Base-by-base conservation (phyloP, 2,329 filamentous ascomycete genomes). In the Rosellinia necatrix region DNA sequence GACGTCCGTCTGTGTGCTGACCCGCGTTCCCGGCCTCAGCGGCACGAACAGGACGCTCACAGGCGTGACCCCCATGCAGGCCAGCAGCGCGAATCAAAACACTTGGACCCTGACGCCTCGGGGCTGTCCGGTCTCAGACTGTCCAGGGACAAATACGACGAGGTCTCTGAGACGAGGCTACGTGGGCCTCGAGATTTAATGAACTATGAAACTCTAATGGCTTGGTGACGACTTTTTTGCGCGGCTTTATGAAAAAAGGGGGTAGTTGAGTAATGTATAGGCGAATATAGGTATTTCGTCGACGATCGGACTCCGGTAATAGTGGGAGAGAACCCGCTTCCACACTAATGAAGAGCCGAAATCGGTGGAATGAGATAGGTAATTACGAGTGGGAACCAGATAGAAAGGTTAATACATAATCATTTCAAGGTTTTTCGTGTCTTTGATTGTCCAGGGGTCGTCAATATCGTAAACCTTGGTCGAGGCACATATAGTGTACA, bases 11-110 rank as follows among this genome's bases (percentile, higher is more conserved):
- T n/a, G n/a, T n/a, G n/a, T n/a, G n/a, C n/a, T n/a, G n/a, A n/a
- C n/a, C n/a, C n/a, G n/a, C n/a, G n/a, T n/a, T n/a, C n/a, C n/a
- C n/a, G n/a, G n/a, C n/a, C n/a, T n/a, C n/a, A n/a, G n/a, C n/a
- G 32, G 43, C 41, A 8, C 40, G 15, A 32, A n/a, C 12, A 49
- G 38, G 32, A 60, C 42, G 3, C 53, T 62, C 37, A 53, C 44
- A n/a, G 60, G 35, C 13, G 47, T 49, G 15, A 60, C 57, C 1
- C 60, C 60, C 4, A 12, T 61, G 53, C 56, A 62, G 22, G 59
- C 52, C 24, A 60, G 13, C 27, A 40, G 49, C n/a, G 22, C 52
- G 8, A 59, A 55, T 48, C 9, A 40, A 6, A 54, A 52, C 9
- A 58, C 51, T 7, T 62, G 60, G 60, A 52, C 51, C 5, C 41